These are phyloP conservation scores for Fusarium siculi DNA, from an alignment of 2,329 filamentous ascomycete genomes.

Conservation along the genomic window DNA sequence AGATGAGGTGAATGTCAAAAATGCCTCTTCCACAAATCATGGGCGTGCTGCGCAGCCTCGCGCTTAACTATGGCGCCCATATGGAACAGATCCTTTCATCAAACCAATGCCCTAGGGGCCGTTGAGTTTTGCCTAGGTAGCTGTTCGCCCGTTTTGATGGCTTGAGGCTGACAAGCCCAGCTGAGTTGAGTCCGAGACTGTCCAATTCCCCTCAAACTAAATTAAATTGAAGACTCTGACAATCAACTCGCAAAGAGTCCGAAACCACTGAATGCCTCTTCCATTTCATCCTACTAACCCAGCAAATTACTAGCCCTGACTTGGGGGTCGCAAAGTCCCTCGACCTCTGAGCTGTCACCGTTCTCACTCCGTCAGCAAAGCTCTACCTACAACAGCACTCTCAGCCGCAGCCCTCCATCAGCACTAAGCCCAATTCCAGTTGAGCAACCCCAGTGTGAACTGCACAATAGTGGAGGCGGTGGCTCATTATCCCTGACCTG, in stretches of 20 bases:
- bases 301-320: constrained; percentile 1
- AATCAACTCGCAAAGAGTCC: neutral
- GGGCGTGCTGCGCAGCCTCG: constrained; percentile 31
- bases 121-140: constrained; percentile 12
- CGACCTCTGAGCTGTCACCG: constrained; percentile 16
- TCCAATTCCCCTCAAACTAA: neutral
- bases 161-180: constrained; percentile 13
- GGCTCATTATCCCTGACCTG: constrained; percentile 39
- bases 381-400: constrained; percentile 12
- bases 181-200: constrained; percentile 3
- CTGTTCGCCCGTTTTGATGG: neutral
- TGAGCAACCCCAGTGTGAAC: constrained; percentile 27
- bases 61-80: constrained; percentile 33
- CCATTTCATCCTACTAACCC: neutral
- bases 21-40: constrained; percentile 18
- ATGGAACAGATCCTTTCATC: constrained; percentile 5
- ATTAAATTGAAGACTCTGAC: neutral
- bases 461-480: constrained; percentile 37
- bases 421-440: constrained; percentile 42
- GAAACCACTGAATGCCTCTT: neutral
- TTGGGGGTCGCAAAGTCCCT: constrained; percentile 21
- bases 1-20: constrained; percentile 8
- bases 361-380: constrained; percentile 33
- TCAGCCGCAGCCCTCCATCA: constrained; percentile 45
- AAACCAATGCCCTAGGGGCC: constrained; percentile 3